A percentile compares a stretch with the other conserved stretches of the same genome.
phyloP scores from a whole-genome alignment of 345 rosid species.

The Excoecaria cochinchinensis region DNA sequence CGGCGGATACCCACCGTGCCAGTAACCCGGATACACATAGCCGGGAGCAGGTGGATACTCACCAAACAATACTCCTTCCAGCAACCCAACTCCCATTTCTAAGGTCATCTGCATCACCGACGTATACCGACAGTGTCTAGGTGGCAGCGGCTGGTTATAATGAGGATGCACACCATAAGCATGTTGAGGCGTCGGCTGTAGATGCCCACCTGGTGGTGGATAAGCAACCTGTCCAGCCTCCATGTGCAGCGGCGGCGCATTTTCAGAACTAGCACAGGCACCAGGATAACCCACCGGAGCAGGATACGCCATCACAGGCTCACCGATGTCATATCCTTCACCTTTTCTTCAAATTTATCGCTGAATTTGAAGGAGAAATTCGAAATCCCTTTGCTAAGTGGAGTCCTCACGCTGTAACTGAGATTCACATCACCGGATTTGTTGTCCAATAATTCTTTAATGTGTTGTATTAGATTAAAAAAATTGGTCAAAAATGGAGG shows the following conservation, averaged over 20 bases:
- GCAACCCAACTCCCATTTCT: too few relatives aligned
- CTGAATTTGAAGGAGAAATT: conserved; percentile 43
- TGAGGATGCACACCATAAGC: neutral
- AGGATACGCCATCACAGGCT: conserved; percentile 36
- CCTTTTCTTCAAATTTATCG: conserved; percentile 23
- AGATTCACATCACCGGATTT: too few relatives aligned
- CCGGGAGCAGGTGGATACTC: conserved; percentile 29
- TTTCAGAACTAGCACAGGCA: conserved; percentile 12
- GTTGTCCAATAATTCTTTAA: too few relatives aligned
- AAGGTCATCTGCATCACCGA: too few relatives aligned
- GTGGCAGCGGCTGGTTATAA: too few relatives aligned
- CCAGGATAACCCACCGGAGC: conserved; percentile 21
- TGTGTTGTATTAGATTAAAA: too few relatives aligned
- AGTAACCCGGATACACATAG: conserved; percentile 25
- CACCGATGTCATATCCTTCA: conserved; percentile 9
- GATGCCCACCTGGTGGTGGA: conserved; percentile 36
- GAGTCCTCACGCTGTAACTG: conserved; percentile 26
- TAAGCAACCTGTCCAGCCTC: conserved; percentile 4
- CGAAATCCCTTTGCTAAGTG: conserved; percentile 33
- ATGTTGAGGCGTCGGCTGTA: conserved; percentile 14
- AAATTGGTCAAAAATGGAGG: too few relatives aligned
- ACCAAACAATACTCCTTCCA: too few relatives aligned
- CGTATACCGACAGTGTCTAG: too few relatives aligned
- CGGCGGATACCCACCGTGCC: conserved; percentile 18
- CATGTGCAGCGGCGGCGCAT: conserved; percentile 18